phyloP scores from a whole-genome alignment of 2,329 filamentous ascomycete species.

The Claviceps digitariae region DNA sequence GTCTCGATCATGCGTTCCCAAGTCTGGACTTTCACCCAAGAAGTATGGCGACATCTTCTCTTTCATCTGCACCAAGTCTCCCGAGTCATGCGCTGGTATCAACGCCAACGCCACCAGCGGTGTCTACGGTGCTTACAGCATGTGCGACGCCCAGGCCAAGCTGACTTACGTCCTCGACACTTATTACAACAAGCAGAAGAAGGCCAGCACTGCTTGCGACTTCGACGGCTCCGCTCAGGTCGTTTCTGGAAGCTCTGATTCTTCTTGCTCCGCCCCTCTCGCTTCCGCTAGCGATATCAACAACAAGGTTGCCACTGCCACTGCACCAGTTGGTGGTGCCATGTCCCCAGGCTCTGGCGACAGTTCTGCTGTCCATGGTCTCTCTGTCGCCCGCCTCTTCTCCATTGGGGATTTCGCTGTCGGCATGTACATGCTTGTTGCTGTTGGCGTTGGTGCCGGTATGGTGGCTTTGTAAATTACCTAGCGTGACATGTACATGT shows the following conservation, averaged over 20 bases:
- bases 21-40: constrained; percentile 39
- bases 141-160: constrained; percentile 58
- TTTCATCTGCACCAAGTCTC: constrained; percentile 51
- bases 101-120: constrained; percentile 51
- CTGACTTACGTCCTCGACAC: constrained; percentile 60
- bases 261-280: constrained; percentile 45
- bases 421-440: constrained; percentile 37
- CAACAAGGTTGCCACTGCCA: constrained; percentile 11
- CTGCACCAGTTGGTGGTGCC: constrained; percentile 4
- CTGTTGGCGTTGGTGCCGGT: constrained; percentile 35
- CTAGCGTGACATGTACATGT: not conserved
- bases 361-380: constrained; percentile 6
- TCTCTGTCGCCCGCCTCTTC: constrained; percentile 25
- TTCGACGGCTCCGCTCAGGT: constrained; percentile 53
- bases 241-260: constrained; percentile 32
- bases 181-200: constrained; percentile 51
- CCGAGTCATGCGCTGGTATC: constrained; percentile 53
- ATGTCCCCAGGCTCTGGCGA: constrained; percentile 1
- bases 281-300: constrained; percentile 47
- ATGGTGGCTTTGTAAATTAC: constrained; percentile 41
- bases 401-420: constrained; percentile 33
- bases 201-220: constrained; percentile 47
- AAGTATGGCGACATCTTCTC: constrained; percentile 58
- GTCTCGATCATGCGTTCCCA: constrained; percentile 57
- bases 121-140: constrained; percentile 63